Evolutionary conservation across 805 yeast species (phyloP), one percentile per base, ranked within the genome.

Genomic region (Grigorovia jiainica): DNA sequence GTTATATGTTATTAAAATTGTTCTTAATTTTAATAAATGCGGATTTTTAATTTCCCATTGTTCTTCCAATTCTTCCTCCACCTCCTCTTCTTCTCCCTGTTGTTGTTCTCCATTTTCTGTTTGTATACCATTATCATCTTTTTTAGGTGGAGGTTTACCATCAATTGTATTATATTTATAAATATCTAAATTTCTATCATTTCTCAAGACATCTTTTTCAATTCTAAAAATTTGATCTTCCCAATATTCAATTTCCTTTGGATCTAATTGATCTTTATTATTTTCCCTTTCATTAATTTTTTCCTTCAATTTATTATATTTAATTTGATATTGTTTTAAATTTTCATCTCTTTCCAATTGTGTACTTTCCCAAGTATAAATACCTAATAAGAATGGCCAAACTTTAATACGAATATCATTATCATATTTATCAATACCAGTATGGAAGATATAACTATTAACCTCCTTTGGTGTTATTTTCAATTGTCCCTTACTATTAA

Each of bases 171-270:
- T 59, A 41, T 57, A 46, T 41, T 67, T 67, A 62, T 79, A 92
- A 2, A 89, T 61, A 1, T 76, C 74, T 36, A 89, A 59, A 37
- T 81, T 73, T 19, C 97, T 72, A 63, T 90, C 98, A 7, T 95
- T 90, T 50, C 98, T 72, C 50, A 81, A 85, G 17, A 92, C 83
- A 63, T 92, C 98, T 60, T 92, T 92, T 52, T 89, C 95, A 49
- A 92, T 90, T 45, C 97, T 73, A 44, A 77, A 76, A 47, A 82
- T 78, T 60, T 92, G 97, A 62, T 92, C 97, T 49, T 75, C 74
- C 90, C 95, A 90, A 57, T 78, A 86, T 34, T 71, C 66, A 9
- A 71, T 79, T 10, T 43, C 42, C 32, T 54, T 58, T 3, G 48
- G 43, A 33, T 50, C 44, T 2, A 47, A 34, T 17, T 38, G 40